A percentile compares a stretch with the other conserved stretches of the same genome.
These are phyloP conservation scores for Beauveria sp. DNA, from an alignment of 2,329 filamentous ascomycete genomes.

Conservation along the genomic window DNA sequence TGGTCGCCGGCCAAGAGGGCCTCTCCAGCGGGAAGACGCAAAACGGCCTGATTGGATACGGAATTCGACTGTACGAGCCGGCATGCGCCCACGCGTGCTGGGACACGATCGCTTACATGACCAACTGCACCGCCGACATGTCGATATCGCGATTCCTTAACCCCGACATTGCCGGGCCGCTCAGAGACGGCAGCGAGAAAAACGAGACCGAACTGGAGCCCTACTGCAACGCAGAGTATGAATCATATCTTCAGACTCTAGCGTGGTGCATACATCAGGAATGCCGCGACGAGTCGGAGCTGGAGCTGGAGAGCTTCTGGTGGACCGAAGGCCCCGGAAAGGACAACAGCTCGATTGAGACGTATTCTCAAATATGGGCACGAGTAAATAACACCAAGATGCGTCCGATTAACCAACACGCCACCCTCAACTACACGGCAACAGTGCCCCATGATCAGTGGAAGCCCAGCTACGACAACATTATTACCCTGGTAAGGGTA, in stretches of 20 bases:
- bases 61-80: conserved; percentile 52
- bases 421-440: conserved; percentile 13
- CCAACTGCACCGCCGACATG: conserved; percentile 6
- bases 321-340: conserved; percentile 13
- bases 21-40: not conserved
- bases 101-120: conserved; percentile 19
- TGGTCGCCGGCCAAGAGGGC: not conserved
- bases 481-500: not conserved
- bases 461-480: conserved; percentile 9
- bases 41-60: conserved; percentile 19
- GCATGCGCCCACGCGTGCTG: conserved; percentile 57
- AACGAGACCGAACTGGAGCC: not conserved
- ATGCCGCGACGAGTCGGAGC: conserved; percentile 8
- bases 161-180: not conserved
- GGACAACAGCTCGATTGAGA: conserved; percentile 13
- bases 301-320: conserved; percentile 17
- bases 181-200: not conserved
- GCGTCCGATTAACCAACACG: not conserved
- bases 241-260: conserved; percentile 16
- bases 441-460: conserved; percentile 10
- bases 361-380: conserved; percentile 1
- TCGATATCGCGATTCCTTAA: conserved; percentile 5
- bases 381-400: not conserved
- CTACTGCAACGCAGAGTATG: conserved; percentile 16
- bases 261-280: conserved; percentile 17